Percentiles rank a stretch among this genome's conserved stretches.
These are phyloP conservation scores for Akanthomyces uredinophilus DNA, from an alignment of 2,329 filamentous ascomycete species.

Conservation along the genomic window DNA sequence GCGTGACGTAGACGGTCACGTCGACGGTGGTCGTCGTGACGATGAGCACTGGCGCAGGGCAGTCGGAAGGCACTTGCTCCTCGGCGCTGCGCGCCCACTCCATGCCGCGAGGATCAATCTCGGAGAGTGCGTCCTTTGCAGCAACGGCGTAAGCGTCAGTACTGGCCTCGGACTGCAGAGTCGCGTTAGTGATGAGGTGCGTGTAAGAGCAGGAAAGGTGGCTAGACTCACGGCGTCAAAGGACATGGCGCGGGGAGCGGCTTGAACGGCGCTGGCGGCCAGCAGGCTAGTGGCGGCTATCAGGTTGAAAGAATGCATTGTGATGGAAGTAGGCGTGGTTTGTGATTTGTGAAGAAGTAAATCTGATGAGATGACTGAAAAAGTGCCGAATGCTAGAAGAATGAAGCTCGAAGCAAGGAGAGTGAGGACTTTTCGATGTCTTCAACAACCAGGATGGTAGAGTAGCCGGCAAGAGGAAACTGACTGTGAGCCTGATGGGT, in stretches of 20 bases:
- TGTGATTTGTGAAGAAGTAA: too few species aligned
- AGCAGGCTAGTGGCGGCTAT: conserved; percentile 4
- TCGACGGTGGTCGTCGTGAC: conserved; percentile 10
- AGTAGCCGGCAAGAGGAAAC: not conserved
- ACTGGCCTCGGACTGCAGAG: not conserved
- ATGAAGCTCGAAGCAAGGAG: not conserved
- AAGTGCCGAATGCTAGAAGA: too few species aligned
- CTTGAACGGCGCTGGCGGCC: not conserved
- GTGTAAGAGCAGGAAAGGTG: not conserved
- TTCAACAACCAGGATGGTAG: not conserved
- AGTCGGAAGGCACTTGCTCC: not conserved
- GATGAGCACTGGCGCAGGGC: not conserved
- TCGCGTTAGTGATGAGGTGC: not conserved
- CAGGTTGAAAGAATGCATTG: not conserved
- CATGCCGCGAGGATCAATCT: not conserved
- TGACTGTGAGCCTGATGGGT: not conserved
- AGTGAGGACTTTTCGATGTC: not conserved
- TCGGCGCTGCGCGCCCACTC: not conserved
- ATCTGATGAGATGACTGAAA: too few species aligned
- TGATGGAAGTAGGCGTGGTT: not conserved
- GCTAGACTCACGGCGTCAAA: not conserved
- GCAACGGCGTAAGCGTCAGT: too few species aligned
- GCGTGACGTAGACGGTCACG: conserved; percentile 13
- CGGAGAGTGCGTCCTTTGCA: not conserved
- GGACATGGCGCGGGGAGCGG: conserved; percentile 1